phyloP scores from a whole-genome alignment of 768 basidiomycete species.

The Tricholoma matsutake region DNA sequence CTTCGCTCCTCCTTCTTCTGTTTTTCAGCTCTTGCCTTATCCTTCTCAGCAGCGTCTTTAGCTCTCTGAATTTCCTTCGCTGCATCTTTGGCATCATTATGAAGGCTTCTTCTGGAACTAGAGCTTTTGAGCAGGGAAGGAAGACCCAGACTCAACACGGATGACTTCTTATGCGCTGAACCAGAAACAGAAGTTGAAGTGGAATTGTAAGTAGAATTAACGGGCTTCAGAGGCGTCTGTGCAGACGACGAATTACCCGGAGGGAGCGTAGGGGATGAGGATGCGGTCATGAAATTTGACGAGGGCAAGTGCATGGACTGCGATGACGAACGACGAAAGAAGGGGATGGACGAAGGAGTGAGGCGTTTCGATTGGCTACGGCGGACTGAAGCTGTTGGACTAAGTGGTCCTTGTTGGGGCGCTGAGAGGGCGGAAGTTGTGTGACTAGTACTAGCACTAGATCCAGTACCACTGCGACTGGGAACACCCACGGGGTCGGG shows the following conservation, averaged over 20 bases:
- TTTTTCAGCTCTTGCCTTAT: constrained; percentile 41
- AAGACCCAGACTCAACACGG: constrained; percentile 75
- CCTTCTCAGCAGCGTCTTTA: constrained; percentile 46
- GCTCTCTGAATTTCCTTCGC: constrained; percentile 40
- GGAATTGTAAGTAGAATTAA: constrained; percentile 52
- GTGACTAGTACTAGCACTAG: constrained; percentile 69
- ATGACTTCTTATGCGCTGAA: constrained; percentile 74
- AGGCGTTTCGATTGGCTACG: constrained; percentile 75
- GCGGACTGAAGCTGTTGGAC: constrained; percentile 67
- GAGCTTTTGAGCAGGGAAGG: constrained; percentile 80
- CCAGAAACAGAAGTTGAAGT: constrained; percentile 54
- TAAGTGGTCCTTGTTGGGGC: constrained; percentile 59
- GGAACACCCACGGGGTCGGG: constrained; percentile 54
- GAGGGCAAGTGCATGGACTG: constrained; percentile 76
- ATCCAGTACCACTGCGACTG: constrained; percentile 73
- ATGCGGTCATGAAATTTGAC: constrained; percentile 41
- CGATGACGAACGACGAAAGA: constrained; percentile 89
- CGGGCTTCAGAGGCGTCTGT: constrained; percentile 40
- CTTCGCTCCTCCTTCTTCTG: constrained; percentile 80
- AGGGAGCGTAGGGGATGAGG: constrained; percentile 50
- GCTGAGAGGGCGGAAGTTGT: constrained; percentile 53
- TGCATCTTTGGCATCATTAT: constrained; percentile 62
- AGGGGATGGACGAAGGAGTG: constrained; percentile 91
- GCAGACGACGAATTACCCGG: constrained; percentile 35
- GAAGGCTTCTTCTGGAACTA: constrained; percentile 76